phyloP scores from a whole-genome alignment of 148 eudicot genomes.

The Diospyros lotus region DNA sequence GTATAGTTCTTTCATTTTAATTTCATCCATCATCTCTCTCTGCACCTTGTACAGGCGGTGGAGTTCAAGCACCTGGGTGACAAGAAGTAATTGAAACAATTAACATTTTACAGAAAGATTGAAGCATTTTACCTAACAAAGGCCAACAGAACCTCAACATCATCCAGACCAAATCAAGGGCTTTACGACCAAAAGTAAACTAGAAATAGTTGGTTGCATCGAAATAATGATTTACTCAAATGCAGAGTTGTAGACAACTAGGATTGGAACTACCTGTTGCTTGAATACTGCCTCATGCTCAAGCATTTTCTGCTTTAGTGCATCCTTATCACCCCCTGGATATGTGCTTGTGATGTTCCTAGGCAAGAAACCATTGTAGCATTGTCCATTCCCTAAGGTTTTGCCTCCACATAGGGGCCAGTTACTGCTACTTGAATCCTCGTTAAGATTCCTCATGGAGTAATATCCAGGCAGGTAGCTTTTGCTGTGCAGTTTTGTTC shows the following conservation, averaged over 20 bases:
- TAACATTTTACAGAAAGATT: background rate
- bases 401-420: slow-evolving; percentile 65
- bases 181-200: background rate
- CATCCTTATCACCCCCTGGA: slow-evolving; percentile 60
- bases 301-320: slow-evolving; percentile 75
- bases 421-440: slow-evolving; percentile 52
- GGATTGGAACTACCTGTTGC: slow-evolving; percentile 53
- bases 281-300: slow-evolving; percentile 78
- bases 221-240: background rate
- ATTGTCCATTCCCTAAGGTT: slow-evolving; percentile 47
- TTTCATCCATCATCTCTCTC: slow-evolving; percentile 72
- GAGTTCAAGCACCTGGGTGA: slow-evolving; percentile 63
- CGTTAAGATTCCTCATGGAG: slow-evolving; percentile 71
- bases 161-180: background rate
- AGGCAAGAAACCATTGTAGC: slow-evolving; percentile 42
- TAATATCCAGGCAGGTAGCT: slow-evolving; percentile 56
- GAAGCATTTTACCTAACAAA: background rate
- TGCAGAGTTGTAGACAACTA: background rate
- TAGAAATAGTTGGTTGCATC: background rate
- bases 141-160: background rate
- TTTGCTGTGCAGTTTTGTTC: slow-evolving; percentile 67
- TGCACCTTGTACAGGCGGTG: slow-evolving; percentile 75
- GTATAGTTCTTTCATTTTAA: slow-evolving; percentile 39
- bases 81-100: background rate
- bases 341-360: slow-evolving; percentile 33